Evolutionary conservation across 139 green algal genomes (phyloP).

Genomic region (Chlamydomonas schloesseri): DNA sequence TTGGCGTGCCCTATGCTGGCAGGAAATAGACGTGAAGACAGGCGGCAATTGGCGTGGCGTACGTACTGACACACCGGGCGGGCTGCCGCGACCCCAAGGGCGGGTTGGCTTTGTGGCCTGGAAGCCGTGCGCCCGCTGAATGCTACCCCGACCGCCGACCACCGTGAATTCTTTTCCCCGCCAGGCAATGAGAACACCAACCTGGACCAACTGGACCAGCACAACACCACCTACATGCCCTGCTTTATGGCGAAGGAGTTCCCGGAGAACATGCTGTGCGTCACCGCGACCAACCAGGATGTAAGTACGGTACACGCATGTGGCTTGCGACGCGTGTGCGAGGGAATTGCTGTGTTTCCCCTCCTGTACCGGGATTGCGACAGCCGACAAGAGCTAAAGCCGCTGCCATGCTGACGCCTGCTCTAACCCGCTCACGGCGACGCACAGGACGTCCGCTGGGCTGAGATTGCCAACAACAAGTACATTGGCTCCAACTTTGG

Average conservation of each 20-base stretch:
- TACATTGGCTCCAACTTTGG: conserved; percentile 16
- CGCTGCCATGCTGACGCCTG: too few species aligned
- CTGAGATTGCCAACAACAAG: background rate
- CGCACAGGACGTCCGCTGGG: background rate
- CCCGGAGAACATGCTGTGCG: conserved; percentile 14
- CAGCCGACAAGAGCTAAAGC: too few species aligned
- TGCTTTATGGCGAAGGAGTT: conserved; percentile 1
- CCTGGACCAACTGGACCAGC: background rate
- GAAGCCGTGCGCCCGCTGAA: background rate
- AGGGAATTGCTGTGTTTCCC: background rate
- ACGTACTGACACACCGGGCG: background rate
- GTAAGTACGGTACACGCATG: background rate
- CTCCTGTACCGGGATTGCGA: too few species aligned
- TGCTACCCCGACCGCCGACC: background rate
- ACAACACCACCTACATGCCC: conserved; percentile 27
- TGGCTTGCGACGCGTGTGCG: background rate
- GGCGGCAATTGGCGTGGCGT: background rate
- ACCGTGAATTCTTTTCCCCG: background rate
- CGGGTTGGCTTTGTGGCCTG: too few species aligned
- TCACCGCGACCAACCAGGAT: conserved; percentile 18
- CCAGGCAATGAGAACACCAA: conserved; percentile 27
- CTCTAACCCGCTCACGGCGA: too few species aligned
- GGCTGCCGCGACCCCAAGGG: background rate
- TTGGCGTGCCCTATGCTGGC: background rate
- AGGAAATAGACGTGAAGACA: too few species aligned